Evolutionary conservation across 768 basidiomycete species (phyloP).

Genomic region (Mycena leptocephala): DNA sequence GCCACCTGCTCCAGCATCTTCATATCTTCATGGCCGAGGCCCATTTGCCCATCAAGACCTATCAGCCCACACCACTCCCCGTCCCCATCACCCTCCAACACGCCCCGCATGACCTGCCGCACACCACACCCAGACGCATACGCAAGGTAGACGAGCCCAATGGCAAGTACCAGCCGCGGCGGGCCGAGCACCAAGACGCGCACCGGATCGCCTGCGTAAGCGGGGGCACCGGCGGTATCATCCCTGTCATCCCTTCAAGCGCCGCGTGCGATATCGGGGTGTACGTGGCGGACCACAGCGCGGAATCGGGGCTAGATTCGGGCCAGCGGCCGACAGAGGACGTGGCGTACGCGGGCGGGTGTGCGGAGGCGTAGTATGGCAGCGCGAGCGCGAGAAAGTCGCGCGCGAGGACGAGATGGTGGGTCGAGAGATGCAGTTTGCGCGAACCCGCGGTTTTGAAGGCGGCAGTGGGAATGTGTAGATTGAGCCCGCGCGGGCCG

Average conservation of each 20-base stretch:
- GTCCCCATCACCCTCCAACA: constrained; percentile 26
- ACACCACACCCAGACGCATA: constrained; percentile 23
- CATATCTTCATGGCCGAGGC: constrained; percentile 7
- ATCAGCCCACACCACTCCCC: constrained; percentile 23
- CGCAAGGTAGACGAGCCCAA: constrained; percentile 27
- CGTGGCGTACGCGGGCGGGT: background rate
- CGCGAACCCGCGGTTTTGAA: background rate
- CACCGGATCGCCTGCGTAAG: constrained; percentile 18
- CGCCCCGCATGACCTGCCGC: constrained; percentile 22
- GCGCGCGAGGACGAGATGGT: constrained; percentile 31
- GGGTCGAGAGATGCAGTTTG: background rate
- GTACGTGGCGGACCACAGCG: background rate
- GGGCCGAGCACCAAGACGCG: constrained; percentile 33
- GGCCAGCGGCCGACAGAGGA: background rate
- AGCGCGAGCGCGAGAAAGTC: constrained; percentile 37
- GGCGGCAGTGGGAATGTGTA: constrained; percentile 16
- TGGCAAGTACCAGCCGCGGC: constrained; percentile 14
- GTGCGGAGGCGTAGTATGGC: constrained; percentile 26
- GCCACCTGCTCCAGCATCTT: constrained; percentile 18
- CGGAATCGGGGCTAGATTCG: background rate
- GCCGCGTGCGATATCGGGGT: background rate
- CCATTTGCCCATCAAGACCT: constrained; percentile 9
- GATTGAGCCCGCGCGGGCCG: constrained; percentile 5
- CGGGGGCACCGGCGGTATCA: background rate
- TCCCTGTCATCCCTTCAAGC: background rate